Percentiles rank a stretch among this genome's conserved stretches.
Evolutionary conservation across 352 stramenopile species (phyloP).

Genomic region (Phytophthora sp.): DNA sequence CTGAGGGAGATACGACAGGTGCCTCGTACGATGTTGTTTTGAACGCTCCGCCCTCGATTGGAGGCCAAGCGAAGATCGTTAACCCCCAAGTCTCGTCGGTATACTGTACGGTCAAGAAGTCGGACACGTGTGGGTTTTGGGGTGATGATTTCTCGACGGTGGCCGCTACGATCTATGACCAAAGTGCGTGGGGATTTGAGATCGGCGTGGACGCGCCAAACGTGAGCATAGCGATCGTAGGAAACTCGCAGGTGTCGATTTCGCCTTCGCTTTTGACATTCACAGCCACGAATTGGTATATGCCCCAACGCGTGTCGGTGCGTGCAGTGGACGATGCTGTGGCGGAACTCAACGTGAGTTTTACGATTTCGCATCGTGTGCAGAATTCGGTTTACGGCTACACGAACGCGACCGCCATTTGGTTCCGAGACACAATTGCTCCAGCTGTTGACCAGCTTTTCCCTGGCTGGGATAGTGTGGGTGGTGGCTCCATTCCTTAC

Average conservation of each 20-base stretch:
- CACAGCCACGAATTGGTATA: conserved; percentile 62
- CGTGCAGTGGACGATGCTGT: conserved; percentile 53
- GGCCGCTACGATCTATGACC: conserved; percentile 46
- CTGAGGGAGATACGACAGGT: conserved; percentile 29
- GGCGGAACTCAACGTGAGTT: conserved; percentile 42
- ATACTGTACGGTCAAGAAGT: conserved; percentile 41
- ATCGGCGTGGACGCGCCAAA: conserved; percentile 25
- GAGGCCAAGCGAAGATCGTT: conserved; percentile 14
- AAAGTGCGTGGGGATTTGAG: conserved; percentile 3
- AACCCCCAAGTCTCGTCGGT: conserved; percentile 11
- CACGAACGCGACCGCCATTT: conserved; percentile 60
- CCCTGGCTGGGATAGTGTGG: conserved; percentile 30
- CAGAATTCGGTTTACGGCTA: conserved; percentile 59
- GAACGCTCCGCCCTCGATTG: conserved; percentile 56
- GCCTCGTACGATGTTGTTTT: conserved; percentile 66
- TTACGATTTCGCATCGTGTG: conserved; percentile 60
- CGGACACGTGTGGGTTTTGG: conserved; percentile 61
- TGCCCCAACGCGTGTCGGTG: conserved; percentile 60
- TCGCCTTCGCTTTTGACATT: conserved; percentile 70
- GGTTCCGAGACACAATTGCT: conserved; percentile 45
- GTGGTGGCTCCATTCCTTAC: conserved; percentile 51
- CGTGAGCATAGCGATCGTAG: conserved; percentile 65
- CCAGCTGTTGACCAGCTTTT: conserved; percentile 24
- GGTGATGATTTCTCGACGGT: conserved; percentile 35
- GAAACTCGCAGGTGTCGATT: conserved; percentile 54